Evolutionary conservation across 257 asterid genomes (phyloP).

Genomic region (Solanum virginianum): DNA sequence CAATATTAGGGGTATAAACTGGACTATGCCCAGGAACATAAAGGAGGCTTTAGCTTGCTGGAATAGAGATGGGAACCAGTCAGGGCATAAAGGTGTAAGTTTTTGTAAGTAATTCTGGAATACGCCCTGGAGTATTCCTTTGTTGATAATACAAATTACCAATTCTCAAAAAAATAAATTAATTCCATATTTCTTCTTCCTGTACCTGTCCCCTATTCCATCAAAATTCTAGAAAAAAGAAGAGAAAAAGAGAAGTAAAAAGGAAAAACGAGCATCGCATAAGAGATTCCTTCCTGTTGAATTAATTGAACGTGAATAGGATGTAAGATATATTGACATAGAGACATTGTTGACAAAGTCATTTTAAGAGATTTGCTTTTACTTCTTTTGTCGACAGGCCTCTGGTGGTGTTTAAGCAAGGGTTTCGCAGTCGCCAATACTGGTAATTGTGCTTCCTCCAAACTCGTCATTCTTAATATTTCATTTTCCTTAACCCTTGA

Average conservation of each 20-base stretch:
- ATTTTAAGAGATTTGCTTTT: background rate
- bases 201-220: background rate
- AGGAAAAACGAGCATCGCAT: background rate
- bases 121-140: too few relatives aligned
- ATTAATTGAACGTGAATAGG: background rate
- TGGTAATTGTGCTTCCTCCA: slow-evolving; percentile 28
- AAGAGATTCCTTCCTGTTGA: background rate
- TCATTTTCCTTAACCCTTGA: background rate
- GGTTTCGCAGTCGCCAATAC: slow-evolving; percentile 72
- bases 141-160: too few relatives aligned
- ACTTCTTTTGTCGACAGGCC: slow-evolving; percentile 33
- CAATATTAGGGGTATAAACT: too few relatives aligned
- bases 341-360: background rate
- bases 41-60: too few relatives aligned
- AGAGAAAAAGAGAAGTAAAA: background rate
- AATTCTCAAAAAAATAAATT: too few relatives aligned
- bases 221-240: background rate
- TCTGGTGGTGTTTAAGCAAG: slow-evolving; percentile 78
- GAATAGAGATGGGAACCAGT: too few relatives aligned
- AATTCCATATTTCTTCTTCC: background rate
- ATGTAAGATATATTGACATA: background rate
- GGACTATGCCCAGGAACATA: too few relatives aligned
- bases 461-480: background rate
- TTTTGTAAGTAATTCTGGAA: too few relatives aligned
- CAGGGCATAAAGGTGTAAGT: too few relatives aligned